Conservation (phyloP, 305 asterid species). For the Solanum hybrid region DNA sequence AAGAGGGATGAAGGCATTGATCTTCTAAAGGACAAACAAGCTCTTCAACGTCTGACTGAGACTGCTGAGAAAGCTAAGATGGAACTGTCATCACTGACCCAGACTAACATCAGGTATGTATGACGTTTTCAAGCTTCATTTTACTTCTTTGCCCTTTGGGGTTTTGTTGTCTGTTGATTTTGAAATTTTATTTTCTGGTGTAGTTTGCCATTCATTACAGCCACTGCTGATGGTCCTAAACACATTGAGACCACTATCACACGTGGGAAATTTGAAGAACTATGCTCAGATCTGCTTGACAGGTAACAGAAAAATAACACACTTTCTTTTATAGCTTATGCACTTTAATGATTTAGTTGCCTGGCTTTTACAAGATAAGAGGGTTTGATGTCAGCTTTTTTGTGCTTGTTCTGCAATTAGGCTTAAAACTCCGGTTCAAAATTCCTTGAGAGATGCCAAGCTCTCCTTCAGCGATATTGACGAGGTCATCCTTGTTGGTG, state of each 20-base stretch:
- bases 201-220: conserved; percentile 97
- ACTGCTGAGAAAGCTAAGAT: conserved; percentile 97
- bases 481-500: conserved; percentile 91
- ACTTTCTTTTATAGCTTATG: not conserved
- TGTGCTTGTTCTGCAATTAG: conserved; percentile 17
- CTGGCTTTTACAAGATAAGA: not conserved
- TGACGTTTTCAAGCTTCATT: not conserved
- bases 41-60: conserved; percentile 95
- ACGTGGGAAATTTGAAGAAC: conserved; percentile 85
- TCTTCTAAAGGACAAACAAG: conserved; percentile 94
- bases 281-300: conserved; percentile 90
- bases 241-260: conserved; percentile 89
- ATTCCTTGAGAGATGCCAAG: conserved; percentile 84
- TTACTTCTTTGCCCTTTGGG: not conserved
- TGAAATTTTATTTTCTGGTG: not conserved
- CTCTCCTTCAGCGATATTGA: conserved; percentile 76
- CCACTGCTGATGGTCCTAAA: conserved; percentile 96
- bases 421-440: conserved; percentile 82
- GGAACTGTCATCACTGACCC: conserved; percentile 86
- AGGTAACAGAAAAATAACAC: conserved; percentile 32
- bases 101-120: conserved; percentile 68
- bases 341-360: not conserved
- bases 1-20: conserved; percentile 85
- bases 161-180: not conserved
- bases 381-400: not conserved